Percentiles rank a stretch among this genome's conserved stretches.
phyloP scores from a whole-genome alignment of 192 early-diverging fungal genomes.

The Allomyces javanicus region DNA sequence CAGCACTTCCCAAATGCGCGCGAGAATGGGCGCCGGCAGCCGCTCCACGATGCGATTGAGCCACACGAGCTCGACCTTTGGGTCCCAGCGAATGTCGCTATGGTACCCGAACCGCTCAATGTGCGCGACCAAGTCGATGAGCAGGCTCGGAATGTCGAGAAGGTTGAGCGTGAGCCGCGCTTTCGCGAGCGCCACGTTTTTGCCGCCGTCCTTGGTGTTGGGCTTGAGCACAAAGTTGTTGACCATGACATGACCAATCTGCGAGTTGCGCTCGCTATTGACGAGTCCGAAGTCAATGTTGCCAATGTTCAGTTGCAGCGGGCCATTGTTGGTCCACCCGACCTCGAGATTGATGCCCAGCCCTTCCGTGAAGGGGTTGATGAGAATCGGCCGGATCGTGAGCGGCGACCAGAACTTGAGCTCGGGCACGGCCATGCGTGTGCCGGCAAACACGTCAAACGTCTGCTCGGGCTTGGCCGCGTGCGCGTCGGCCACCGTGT shows the following conservation, averaged over 20 bases:
- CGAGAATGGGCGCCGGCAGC: neutral
- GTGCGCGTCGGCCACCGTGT: neutral
- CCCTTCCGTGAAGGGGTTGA: neutral
- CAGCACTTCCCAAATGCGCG: neutral
- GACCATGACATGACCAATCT: neutral
- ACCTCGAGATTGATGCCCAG: neutral
- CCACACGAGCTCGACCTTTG: neutral
- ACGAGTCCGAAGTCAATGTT: neutral
- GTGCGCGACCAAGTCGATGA: neutral
- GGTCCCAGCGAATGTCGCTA: neutral
- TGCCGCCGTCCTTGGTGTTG: neutral
- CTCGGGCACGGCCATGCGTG: neutral
- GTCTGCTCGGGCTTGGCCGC: neutral
- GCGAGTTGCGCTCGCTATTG: neutral
- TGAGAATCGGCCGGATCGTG: neutral
- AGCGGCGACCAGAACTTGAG: neutral
- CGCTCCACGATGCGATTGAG: neutral
- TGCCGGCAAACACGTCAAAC: neutral
- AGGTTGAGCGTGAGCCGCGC: neutral
- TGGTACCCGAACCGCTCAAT: neutral
- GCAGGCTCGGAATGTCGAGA: neutral
- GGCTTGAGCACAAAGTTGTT: neutral
- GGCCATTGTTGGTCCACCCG: neutral
- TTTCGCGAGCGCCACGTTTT: neutral
- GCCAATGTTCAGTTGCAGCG: neutral